A percentile compares a stretch with the other conserved stretches of the same genome.
phyloP scores from a whole-genome alignment of 1,284 basidiomycete species.

The Limonomyces culmigenus region DNA sequence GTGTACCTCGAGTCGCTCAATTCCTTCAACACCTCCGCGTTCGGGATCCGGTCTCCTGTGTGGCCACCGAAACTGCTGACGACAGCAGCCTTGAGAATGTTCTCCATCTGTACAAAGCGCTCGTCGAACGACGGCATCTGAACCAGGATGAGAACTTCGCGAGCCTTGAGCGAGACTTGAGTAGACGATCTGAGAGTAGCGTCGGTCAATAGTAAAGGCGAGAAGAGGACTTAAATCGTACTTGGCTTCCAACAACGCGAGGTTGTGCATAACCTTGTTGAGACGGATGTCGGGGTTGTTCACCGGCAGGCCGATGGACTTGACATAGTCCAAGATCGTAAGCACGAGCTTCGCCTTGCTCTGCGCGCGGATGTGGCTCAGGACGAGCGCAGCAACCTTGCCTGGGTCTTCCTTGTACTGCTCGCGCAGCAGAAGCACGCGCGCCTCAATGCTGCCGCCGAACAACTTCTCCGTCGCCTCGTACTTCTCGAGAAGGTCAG shows the following conservation, averaged over 20 bases:
- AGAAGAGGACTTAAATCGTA: constrained; percentile 24
- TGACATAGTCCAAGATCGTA: constrained; percentile 78
- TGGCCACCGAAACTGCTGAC: constrained; percentile 77
- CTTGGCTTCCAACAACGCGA: constrained; percentile 81
- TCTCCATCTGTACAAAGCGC: constrained; percentile 86
- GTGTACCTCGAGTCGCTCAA: constrained; percentile 93
- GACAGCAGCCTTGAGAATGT: constrained; percentile 79
- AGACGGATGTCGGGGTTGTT: constrained; percentile 56
- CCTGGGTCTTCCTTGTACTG: constrained; percentile 88
- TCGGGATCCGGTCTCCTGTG: constrained; percentile 56
- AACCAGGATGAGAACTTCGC: constrained; percentile 91
- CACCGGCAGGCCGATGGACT: constrained; percentile 56
- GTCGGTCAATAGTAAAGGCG: constrained; percentile 5
- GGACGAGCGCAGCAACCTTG: constrained; percentile 73
- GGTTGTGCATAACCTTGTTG: constrained; percentile 57
- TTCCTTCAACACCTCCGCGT: constrained; percentile 78
- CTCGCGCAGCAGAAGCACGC: constrained; percentile 81
- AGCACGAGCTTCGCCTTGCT: constrained; percentile 86
- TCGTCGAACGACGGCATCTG: constrained; percentile 97
- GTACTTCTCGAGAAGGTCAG: constrained; percentile 59
- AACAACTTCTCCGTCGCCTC: constrained; percentile 84
- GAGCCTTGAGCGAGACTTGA: constrained; percentile 85
- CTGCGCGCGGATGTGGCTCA: constrained; percentile 92
- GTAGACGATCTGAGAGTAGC: constrained; percentile 55
- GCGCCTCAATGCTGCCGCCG: constrained; percentile 82